Evolutionary conservation across 2,329 filamentous ascomycete genomes (phyloP).

Genomic region (Beauveria pseudobassiana): DNA sequence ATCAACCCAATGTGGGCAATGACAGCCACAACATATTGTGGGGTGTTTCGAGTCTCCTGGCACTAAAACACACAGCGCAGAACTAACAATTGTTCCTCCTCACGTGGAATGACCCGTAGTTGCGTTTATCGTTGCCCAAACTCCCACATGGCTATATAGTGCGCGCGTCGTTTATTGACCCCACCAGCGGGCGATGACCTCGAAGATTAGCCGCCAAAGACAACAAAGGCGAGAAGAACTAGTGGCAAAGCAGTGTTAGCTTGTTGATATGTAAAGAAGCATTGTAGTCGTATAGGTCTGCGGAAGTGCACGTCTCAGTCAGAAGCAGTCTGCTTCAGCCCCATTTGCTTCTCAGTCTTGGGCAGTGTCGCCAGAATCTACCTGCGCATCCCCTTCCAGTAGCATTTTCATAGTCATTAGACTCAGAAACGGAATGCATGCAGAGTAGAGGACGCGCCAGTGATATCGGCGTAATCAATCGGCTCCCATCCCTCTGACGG

Average conservation of each 20-base stretch:
- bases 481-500: no score
- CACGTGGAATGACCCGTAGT: background rate
- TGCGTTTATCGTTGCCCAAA: background rate
- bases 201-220: conserved; percentile 55
- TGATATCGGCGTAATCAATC: background rate
- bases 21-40: background rate
- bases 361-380: background rate
- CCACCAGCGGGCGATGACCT: conserved; percentile 46
- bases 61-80: background rate
- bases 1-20: background rate
- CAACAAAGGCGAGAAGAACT: conserved; percentile 52
- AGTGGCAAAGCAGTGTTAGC: conserved; percentile 7
- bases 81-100: background rate
- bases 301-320: background rate
- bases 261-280: no score
- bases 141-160: background rate
- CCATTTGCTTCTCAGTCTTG: background rate
- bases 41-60: background rate
- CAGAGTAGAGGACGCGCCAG: background rate
- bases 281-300: background rate
- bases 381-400: background rate
- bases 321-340: background rate
- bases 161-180: conserved; percentile 5
- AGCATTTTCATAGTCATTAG: background rate
- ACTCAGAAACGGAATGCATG: background rate